Evolutionary conservation across 164 flowering plant species (phyloP).

Genomic region (Platanus orientalis): DNA sequence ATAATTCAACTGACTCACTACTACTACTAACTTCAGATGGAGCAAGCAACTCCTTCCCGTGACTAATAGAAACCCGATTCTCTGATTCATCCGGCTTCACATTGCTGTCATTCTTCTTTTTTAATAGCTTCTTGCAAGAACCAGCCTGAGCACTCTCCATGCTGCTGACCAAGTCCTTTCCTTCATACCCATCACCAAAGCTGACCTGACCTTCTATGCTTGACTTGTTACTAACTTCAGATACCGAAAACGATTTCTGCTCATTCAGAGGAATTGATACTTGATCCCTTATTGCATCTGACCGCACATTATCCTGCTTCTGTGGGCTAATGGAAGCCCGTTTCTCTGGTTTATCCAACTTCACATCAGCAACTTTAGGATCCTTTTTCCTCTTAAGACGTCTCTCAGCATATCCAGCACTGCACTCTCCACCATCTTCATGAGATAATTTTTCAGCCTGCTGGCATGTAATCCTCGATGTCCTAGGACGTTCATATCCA

Average conservation of each 20-base stretch:
- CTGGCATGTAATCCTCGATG: slow-evolving; percentile 34
- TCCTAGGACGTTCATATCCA: slow-evolving; percentile 61
- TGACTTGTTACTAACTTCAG: too few species aligned
- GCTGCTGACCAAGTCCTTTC: too few species aligned
- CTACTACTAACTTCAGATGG: slow-evolving; percentile 1
- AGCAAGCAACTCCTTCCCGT: not conserved
- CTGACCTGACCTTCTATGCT: too few species aligned
- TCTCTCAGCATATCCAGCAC: slow-evolving; percentile 27
- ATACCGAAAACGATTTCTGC: too few species aligned
- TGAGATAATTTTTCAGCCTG: slow-evolving; percentile 29
- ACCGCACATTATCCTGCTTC: too few species aligned
- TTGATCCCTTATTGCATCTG: too few species aligned
- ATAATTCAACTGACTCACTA: not conserved
- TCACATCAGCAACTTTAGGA: slow-evolving; percentile 16
- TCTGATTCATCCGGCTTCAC: not conserved
- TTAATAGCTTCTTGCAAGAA: too few species aligned
- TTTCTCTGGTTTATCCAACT: slow-evolving; percentile 18
- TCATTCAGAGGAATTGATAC: too few species aligned
- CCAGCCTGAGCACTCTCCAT: too few species aligned
- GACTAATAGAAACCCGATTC: not conserved
- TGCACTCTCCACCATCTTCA: slow-evolving; percentile 27
- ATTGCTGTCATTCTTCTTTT: too few species aligned
- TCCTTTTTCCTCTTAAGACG: slow-evolving; percentile 21
- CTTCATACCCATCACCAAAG: too few species aligned
- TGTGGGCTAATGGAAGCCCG: slow-evolving; percentile 23